A percentile compares a stretch with the other conserved stretches of the same genome.
Evolutionary conservation across 306 rosid species (phyloP).

Genomic region (Pyrus pyrifolia): DNA sequence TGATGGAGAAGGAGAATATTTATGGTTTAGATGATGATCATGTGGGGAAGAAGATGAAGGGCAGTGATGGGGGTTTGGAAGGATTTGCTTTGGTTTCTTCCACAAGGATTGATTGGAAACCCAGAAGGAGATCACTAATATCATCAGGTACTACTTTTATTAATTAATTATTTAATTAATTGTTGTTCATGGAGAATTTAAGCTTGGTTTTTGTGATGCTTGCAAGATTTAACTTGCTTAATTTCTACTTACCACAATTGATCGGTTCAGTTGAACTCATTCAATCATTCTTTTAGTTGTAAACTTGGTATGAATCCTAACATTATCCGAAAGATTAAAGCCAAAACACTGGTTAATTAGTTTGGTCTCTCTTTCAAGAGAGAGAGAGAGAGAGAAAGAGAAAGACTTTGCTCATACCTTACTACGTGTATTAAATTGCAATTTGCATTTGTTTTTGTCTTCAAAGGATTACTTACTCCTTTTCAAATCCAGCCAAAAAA

Average conservation of each 20-base stretch:
- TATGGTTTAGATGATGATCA: not conserved
- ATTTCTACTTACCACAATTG: too few relatives aligned
- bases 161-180: too few relatives aligned
- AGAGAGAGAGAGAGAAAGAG: too few relatives aligned
- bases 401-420: not conserved
- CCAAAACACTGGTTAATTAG: not conserved
- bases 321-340: too few relatives aligned
- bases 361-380: not conserved
- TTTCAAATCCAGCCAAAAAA: too few relatives aligned
- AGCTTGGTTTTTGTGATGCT: conserved; percentile 1
- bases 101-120: conserved; percentile 72
- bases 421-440: not conserved
- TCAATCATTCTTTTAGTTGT: not conserved
- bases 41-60: conserved; percentile 20
- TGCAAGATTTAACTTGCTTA: not conserved
- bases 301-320: too few relatives aligned
- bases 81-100: conserved; percentile 67
- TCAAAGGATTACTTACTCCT: not conserved
- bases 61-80: conserved; percentile 47
- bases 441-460: not conserved
- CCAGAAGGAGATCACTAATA: conserved; percentile 49
- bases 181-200: not conserved
- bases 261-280: too few relatives aligned
- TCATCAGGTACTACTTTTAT: conserved; percentile 40
- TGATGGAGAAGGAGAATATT: conserved; percentile 38